Evolutionary conservation across 2,329 filamentous ascomycete genomes (phyloP), one percentile per base, ranked within the genome.

Genomic region (Orbilia javanica): DNA sequence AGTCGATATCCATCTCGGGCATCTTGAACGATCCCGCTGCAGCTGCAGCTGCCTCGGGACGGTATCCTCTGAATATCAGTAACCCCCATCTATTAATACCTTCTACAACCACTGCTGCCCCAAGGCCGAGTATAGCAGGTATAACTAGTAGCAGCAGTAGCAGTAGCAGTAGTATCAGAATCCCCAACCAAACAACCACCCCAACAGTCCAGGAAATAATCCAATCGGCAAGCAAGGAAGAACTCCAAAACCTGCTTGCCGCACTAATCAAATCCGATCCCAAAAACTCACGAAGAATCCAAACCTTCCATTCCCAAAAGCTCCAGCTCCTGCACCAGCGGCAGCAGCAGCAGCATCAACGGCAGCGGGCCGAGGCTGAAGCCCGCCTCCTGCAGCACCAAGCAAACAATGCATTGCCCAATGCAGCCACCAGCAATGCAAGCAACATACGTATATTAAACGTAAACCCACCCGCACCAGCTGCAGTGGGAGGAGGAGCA

Each of bases 201-300:
- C 13, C 53, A 22, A 18, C 20, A 55, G 20, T 34, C 20, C 22
- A 15, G 1, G 55, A 71, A 15, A 55, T 73, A 10, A 50, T 73
- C 11, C 25, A 57, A 5, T 27, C n/a, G 4, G 34, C 60, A 10
- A 57, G 48, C 3, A 20, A 29, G 22, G 25, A 57, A 7, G 27
- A 39, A 29, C 50, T 73, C 7, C 69, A 53, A 25, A 65, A 65
- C 18, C 31, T 34, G 2, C 36, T 73, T 0, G 7, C 5, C 18
- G 69, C 69, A 3, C 15, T 73, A 1, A 48, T 62, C 27, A 8
- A 2, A 3, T n/a, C 69, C 1, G 69, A 73, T 15, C 2, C 2
- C 0, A 57, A 48, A 27, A 73, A 57, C 36, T 1, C n/a, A 11
- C 2, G n/a, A 13, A 22, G 50, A 20, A 18, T 73, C 4, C 15